Base-by-base conservation (phyloP, 176 grass and related monocot genomes). In the Oryza coarctata region DNA sequence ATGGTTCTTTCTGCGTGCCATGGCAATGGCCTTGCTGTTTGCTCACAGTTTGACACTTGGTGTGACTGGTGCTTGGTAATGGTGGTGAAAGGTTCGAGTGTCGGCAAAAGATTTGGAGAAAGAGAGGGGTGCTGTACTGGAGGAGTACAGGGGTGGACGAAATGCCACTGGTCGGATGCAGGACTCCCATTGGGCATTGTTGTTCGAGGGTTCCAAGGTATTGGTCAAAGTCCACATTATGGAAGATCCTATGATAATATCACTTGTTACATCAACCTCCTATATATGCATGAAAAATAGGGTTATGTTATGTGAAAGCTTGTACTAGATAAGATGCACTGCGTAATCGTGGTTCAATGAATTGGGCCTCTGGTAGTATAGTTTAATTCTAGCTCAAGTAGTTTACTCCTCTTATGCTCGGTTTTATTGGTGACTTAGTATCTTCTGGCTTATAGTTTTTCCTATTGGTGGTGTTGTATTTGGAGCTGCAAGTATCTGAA, bases 121-220 rank as follows among this genome's bases (percentile, higher is more conserved):
- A 89, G 96, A 99, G 79, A 88, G 96, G 73, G 96, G 96, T 41
- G 96, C 93, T 74, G 96, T 99, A 60, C 44, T 99, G 68, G 96
- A 99, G 90, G 96, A 99, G 64, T 95, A 99, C 76, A 95, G 96
- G 88, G 96, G 96, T 35, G 92, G 92, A 7, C 90, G 96, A 60
- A 98, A 93, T 91, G 96, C 96, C 15, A 50, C 93, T 15, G 93
- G 96, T 3, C 73, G 93, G 63, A 99, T 99, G 96, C 93, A 99
- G 84, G 96, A 99, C 74, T 92, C 96, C 27, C 96, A 99, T 69
- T 99, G 96, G 96, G 57, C 88, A 43, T 79, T 99, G 81, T 86
- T 99, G 85, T 99, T 99, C 72, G 74, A 99, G 69, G 96, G 93
- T 61, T 99, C 96, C 35, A 94, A 93, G 93, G 96, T 99, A 91